phyloP scores from a whole-genome alignment of 106 monocot genomes.

The Dendrobium catenatum region DNA sequence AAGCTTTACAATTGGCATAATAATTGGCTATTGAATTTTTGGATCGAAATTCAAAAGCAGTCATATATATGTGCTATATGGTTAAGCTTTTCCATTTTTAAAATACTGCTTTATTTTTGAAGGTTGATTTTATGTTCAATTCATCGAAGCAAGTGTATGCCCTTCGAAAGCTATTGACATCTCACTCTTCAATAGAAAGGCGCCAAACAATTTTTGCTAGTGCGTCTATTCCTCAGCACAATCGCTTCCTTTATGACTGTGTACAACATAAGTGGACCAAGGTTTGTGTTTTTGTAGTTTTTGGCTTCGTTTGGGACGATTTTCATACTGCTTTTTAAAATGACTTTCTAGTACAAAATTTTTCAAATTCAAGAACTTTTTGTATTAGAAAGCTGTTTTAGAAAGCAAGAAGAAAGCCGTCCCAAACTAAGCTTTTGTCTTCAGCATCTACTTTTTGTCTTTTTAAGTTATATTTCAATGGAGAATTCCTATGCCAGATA shows the following conservation, averaged over 20 bases:
- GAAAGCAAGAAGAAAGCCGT: too few species aligned
- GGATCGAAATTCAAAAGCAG: neutral
- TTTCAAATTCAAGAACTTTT: too few species aligned
- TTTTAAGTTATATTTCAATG: neutral
- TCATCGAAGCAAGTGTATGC: slow-evolving; percentile 68
- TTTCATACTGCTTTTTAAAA: too few species aligned
- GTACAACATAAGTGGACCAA: slow-evolving; percentile 96
- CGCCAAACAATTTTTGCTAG: slow-evolving; percentile 90
- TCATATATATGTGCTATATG: neutral
- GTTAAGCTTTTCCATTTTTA: neutral
- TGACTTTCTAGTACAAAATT: too few species aligned
- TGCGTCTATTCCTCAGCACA: slow-evolving; percentile 95
- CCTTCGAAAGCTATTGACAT: slow-evolving; percentile 73
- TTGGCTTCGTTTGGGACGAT: neutral
- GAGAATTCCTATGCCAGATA: neutral
- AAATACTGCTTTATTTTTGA: neutral
- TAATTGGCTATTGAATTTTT: neutral
- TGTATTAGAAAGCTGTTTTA: too few species aligned
- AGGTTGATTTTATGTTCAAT: slow-evolving; percentile 89
- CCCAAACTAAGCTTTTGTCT: too few species aligned
- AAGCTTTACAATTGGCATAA: neutral
- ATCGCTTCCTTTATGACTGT: slow-evolving; percentile 76
- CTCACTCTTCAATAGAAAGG: slow-evolving; percentile 47
- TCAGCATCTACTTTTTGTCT: neutral
- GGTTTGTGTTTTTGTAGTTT: slow-evolving; percentile 23